Conservation (phyloP, 441 rosid genomes). For the Adansonia gregorii region DNA sequence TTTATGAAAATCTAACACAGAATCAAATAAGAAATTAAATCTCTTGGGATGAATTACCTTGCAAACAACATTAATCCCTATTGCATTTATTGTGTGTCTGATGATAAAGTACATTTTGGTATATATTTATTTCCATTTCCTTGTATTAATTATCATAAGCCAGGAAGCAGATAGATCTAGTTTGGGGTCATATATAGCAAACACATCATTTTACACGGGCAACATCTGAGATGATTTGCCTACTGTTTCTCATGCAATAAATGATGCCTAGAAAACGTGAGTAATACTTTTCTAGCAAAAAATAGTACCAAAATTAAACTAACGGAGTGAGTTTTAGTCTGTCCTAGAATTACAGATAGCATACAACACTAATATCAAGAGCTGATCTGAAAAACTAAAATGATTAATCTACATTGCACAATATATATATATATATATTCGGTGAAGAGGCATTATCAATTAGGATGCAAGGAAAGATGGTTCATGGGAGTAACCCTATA, state of each 20-base stretch:
- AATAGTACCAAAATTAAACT: neutral
- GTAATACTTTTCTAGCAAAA: slow-evolving; percentile 3
- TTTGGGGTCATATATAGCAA: too few species aligned
- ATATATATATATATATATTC: neutral
- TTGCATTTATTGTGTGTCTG: slow-evolving; percentile 7
- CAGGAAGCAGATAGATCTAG: neutral
- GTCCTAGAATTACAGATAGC: slow-evolving; percentile 8
- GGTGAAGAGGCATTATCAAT: neutral
- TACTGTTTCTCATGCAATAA: too few species aligned
- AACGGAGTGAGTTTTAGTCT: neutral
- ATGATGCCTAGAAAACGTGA: too few species aligned
- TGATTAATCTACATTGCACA: slow-evolving; percentile 16
- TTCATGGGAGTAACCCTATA: neutral
- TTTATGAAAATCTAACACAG: slow-evolving; percentile 1
- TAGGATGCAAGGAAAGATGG: slow-evolving; percentile 8
- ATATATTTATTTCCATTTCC: neutral
- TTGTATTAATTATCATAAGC: neutral
- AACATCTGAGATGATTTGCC: too few species aligned
- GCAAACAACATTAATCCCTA: slow-evolving; percentile 5
- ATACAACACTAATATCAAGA: neutral
- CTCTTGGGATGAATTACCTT: slow-evolving; percentile 4
- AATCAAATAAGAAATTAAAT: neutral
- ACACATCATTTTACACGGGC: too few species aligned
- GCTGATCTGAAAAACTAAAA: slow-evolving; percentile 13
- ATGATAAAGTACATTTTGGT: neutral